These are phyloP conservation scores for Calonectria crousiana DNA, from an alignment of 2,329 filamentous ascomycete genomes.

Conservation along the genomic window DNA sequence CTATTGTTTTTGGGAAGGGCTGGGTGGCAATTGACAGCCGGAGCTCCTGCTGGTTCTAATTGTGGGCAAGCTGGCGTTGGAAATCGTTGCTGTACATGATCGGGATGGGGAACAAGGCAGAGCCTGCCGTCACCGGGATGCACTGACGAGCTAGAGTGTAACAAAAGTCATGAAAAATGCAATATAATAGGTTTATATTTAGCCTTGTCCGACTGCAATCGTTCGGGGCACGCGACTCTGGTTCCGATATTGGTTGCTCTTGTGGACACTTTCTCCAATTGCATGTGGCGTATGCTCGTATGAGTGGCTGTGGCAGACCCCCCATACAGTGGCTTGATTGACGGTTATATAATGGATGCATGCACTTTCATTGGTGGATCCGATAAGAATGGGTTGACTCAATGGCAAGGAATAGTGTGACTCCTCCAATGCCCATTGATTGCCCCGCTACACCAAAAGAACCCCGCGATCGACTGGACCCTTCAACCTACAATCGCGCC, in stretches of 20 bases:
- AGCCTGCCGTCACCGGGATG: conserved; percentile 28
- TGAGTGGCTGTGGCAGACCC: conserved; percentile 11
- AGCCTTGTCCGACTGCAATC: neutral
- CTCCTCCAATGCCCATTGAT: conserved; percentile 4
- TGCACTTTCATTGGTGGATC: conserved; percentile 35
- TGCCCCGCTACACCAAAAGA: conserved; percentile 43
- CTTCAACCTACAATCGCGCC: conserved; percentile 28
- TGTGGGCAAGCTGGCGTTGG: conserved; percentile 44
- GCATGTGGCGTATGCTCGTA: conserved; percentile 29
- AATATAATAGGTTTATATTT: conserved; percentile 41
- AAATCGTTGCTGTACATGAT: conserved; percentile 42
- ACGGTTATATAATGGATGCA: conserved; percentile 22
- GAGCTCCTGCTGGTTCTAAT: conserved; percentile 27
- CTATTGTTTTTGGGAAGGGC: conserved; percentile 20
- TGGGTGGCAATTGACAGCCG: conserved; percentile 13
- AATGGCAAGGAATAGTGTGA: conserved; percentile 26
- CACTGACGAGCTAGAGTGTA: conserved; percentile 40
- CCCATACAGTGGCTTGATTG: conserved; percentile 18
- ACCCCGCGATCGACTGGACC: conserved; percentile 42
- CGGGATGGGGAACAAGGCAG: conserved; percentile 36
- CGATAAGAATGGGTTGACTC: conserved; percentile 34
- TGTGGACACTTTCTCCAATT: neutral
- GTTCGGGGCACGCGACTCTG: conserved; percentile 17
- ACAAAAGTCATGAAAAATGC: conserved; percentile 45
- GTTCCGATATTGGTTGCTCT: neutral